Percentiles rank a stretch among this genome's conserved stretches.
Evolutionary conservation across 1,139 yeast genomes (phyloP).

Genomic region (Kluyveromyces marxianus): DNA sequence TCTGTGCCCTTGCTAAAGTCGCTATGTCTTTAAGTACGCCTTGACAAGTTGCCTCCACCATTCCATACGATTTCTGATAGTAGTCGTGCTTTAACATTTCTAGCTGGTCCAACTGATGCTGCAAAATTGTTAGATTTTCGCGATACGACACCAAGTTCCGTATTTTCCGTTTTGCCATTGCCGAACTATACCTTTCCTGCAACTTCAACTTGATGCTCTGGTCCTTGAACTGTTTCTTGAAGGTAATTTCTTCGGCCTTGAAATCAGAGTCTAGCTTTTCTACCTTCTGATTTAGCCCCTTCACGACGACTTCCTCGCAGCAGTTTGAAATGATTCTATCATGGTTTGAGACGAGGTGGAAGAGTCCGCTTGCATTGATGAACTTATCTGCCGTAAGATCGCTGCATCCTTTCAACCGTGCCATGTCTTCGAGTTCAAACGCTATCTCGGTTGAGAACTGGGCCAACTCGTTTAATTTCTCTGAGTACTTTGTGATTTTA

Average conservation of each 20-base stretch:
- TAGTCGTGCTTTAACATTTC: slow-evolving; percentile 70
- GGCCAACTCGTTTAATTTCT: slow-evolving; percentile 45
- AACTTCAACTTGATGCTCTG: slow-evolving; percentile 44
- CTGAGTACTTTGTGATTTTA: slow-evolving; percentile 47
- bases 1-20: slow-evolving; percentile 65
- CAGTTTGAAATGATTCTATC: slow-evolving; percentile 61
- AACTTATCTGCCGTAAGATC: slow-evolving; percentile 54
- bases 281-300: slow-evolving; percentile 44
- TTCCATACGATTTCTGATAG: slow-evolving; percentile 50
- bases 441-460: slow-evolving; percentile 70
- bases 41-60: slow-evolving; percentile 53
- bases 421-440: slow-evolving; percentile 58
- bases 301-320: slow-evolving; percentile 45
- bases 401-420: slow-evolving; percentile 61
- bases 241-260: slow-evolving; percentile 41
- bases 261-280: slow-evolving; percentile 36
- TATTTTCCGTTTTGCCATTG: slow-evolving; percentile 47
- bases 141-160: slow-evolving; percentile 60
- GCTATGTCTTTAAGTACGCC: slow-evolving; percentile 51
- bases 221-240: slow-evolving; percentile 45
- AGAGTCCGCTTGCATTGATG: slow-evolving; percentile 69
- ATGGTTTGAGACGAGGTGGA: slow-evolving; percentile 69
- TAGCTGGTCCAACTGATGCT: slow-evolving; percentile 69
- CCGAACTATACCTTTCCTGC: slow-evolving; percentile 50
- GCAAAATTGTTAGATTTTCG: slow-evolving; percentile 55